A percentile compares a stretch with the other conserved stretches of the same genome.
Conservation (phyloP, 768 basidiomycete species). For the Pisolithus marmoratus region DNA sequence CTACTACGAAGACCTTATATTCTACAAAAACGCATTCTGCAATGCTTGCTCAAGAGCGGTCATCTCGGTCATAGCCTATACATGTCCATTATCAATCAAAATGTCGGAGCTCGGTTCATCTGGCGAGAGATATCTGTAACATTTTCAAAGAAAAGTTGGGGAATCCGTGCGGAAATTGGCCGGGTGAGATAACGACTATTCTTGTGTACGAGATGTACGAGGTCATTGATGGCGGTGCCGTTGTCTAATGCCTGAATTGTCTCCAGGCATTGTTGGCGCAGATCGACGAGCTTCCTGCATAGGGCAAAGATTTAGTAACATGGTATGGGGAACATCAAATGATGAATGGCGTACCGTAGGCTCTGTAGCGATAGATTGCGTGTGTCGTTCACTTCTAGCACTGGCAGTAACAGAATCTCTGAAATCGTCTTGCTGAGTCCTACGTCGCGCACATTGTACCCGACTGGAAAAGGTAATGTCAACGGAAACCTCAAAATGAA, state of each 20-base stretch:
- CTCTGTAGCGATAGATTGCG: neutral
- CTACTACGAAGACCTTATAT: too few relatives aligned
- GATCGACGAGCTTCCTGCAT: neutral
- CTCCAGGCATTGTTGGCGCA: neutral
- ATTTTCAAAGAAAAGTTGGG: neutral
- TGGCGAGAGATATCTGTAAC: neutral
- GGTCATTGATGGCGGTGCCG: neutral
- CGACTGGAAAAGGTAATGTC: neutral
- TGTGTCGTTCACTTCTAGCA: neutral
- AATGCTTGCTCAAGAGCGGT: too few relatives aligned
- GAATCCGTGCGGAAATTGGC: neutral
- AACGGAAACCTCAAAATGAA: neutral
- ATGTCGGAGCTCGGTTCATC: too few relatives aligned
- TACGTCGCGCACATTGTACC: neutral
- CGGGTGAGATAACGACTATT: neutral
- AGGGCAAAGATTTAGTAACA: neutral
- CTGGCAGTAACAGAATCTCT: neutral
- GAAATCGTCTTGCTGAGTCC: neutral
- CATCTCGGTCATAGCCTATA: too few relatives aligned
- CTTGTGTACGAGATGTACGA: slow-evolving; percentile 14
- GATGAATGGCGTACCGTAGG: neutral
- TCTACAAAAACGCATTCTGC: too few relatives aligned
- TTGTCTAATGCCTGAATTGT: neutral
- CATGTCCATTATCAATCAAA: too few relatives aligned
- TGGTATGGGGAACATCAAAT: neutral